Conservation (phyloP, 139 green algal genomes). For the Chlorella sp. region DNA sequence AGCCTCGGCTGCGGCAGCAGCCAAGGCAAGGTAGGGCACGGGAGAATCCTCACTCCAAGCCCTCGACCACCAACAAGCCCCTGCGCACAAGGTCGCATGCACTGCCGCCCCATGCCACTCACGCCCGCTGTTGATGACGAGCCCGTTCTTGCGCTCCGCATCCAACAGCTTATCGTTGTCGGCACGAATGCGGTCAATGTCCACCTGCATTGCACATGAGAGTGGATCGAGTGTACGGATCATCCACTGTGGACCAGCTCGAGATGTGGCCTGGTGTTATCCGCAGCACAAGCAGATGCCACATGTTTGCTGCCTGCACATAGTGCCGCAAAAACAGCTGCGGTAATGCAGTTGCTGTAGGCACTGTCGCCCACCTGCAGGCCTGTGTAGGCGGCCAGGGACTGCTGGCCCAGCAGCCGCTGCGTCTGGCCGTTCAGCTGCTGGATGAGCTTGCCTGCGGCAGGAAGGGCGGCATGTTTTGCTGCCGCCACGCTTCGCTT, state of each 20-base stretch:
- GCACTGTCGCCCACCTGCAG: slow-evolving; percentile 20
- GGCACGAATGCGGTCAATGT: slow-evolving; percentile 82
- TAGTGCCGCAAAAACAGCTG: too few species aligned
- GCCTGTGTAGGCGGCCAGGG: slow-evolving; percentile 69
- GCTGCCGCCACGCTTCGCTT: too few species aligned
- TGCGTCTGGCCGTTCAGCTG: slow-evolving; percentile 93
- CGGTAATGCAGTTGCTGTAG: too few species aligned
- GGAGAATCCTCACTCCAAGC: too few species aligned
- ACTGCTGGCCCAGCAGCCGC: slow-evolving; percentile 90
- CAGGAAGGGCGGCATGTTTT: too few species aligned
- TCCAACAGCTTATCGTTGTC: slow-evolving; percentile 79
- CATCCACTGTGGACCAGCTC: too few species aligned
- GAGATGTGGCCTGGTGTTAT: too few species aligned
- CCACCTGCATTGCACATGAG: slow-evolving; percentile 26
- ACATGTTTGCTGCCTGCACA: too few species aligned
- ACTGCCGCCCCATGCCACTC: slow-evolving; percentile 23
- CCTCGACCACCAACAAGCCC: not conserved
- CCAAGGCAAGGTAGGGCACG: too few species aligned
- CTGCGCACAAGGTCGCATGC: too few species aligned
- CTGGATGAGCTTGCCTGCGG: slow-evolving; percentile 84
- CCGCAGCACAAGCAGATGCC: too few species aligned
- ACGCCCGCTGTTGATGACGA: slow-evolving; percentile 89
- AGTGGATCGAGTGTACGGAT: too few species aligned
- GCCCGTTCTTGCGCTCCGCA: slow-evolving; percentile 76
- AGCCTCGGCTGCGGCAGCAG: not conserved